phyloP scores from a whole-genome alignment of 2,329 filamentous ascomycete species.

The Macroventuria anomochaeta region DNA sequence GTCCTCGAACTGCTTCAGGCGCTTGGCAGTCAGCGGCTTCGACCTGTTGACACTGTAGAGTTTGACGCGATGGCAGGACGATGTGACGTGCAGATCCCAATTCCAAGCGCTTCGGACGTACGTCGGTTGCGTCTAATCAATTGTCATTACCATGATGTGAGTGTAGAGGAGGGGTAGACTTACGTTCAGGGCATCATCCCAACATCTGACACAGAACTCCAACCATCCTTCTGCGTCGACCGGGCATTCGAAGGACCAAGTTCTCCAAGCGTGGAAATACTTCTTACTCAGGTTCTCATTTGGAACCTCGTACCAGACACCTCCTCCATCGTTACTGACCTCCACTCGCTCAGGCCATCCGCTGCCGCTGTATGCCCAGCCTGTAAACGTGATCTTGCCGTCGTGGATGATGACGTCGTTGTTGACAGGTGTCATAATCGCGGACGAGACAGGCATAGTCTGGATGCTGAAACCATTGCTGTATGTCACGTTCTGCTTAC shows the following conservation, averaged over 20 bases:
- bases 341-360: slow-evolving; percentile 66
- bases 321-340: slow-evolving; percentile 67
- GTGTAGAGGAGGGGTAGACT: slow-evolving; percentile 1
- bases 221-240: slow-evolving; percentile 59
- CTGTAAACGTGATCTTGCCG: slow-evolving; percentile 62
- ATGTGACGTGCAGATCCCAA: slow-evolving; percentile 71
- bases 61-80: slow-evolving; percentile 64
- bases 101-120: slow-evolving; percentile 59
- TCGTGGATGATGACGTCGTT: slow-evolving; percentile 68
- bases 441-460: slow-evolving; percentile 72
- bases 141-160: slow-evolving; percentile 10
- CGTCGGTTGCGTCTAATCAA: slow-evolving; percentile 50
- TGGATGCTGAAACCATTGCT: slow-evolving; percentile 71
- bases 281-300: slow-evolving; percentile 67
- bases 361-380: slow-evolving; percentile 55
- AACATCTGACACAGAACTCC: slow-evolving; percentile 53
- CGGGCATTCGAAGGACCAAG: slow-evolving; percentile 68
- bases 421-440: slow-evolving; percentile 69
- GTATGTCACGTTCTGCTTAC: slow-evolving; percentile 68
- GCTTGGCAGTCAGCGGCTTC: slow-evolving; percentile 55
- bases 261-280: slow-evolving; percentile 68
- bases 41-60: slow-evolving; percentile 66
- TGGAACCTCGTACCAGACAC: slow-evolving; percentile 69
- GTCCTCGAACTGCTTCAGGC: slow-evolving; percentile 61
- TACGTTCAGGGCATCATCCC: slow-evolving; percentile 55